These are phyloP conservation scores for Trichoderma semiorbis DNA, from an alignment of 2,329 filamentous ascomycete species.

Conservation along the genomic window DNA sequence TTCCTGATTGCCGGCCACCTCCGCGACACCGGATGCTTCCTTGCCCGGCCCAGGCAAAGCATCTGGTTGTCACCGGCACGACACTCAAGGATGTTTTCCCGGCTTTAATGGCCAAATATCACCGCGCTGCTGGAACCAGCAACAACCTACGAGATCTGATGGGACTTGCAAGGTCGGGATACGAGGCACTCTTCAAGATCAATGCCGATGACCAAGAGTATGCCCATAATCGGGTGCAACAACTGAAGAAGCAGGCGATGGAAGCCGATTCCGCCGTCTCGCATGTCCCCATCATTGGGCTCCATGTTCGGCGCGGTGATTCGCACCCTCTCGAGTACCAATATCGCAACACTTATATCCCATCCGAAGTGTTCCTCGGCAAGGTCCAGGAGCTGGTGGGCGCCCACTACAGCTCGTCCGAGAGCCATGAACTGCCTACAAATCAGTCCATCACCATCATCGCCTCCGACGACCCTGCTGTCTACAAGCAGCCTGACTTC, in stretches of 20 bases:
- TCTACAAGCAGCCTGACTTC: conserved; percentile 66
- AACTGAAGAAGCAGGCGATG: conserved; percentile 49
- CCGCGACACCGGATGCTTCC: conserved; percentile 73
- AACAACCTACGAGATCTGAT: conserved; percentile 54
- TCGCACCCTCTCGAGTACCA: conserved; percentile 72
- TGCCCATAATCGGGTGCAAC: conserved; percentile 54
- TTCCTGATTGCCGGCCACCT: conserved; percentile 65
- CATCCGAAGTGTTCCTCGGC: conserved; percentile 63
- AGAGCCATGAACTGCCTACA: conserved; percentile 33
- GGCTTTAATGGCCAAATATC: conserved; percentile 40
- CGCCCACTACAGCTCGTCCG: conserved; percentile 40
- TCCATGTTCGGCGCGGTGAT: conserved; percentile 80
- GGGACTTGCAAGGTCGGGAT: conserved; percentile 64
- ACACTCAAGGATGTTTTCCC: conserved; percentile 65
- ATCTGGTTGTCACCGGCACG: conserved; percentile 69
- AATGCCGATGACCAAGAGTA: conserved; percentile 63
- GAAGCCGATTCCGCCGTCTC: conserved; percentile 41
- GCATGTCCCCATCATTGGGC: conserved; percentile 50
- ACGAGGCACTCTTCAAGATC: conserved; percentile 68
- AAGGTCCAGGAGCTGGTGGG: conserved; percentile 56
- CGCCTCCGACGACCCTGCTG: conserved; percentile 77
- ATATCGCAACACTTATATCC: conserved; percentile 75
- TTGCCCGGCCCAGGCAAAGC: conserved; percentile 71
- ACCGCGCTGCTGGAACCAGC: conserved; percentile 25
- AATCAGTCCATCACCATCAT: conserved; percentile 55